phyloP scores from a whole-genome alignment of 306 rosid genomes.

The Castanospermum australe region DNA sequence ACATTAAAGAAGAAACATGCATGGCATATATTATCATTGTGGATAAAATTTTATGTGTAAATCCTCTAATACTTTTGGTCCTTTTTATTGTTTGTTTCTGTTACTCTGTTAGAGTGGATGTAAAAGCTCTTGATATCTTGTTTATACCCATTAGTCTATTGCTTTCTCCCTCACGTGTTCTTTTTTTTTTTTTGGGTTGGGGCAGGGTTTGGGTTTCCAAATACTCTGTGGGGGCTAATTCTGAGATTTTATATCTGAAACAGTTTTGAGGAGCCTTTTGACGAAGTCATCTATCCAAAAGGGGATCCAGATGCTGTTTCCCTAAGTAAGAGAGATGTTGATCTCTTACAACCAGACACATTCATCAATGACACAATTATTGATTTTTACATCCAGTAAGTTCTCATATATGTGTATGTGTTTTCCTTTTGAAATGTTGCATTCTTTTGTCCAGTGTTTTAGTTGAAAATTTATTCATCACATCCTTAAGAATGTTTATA shows the following conservation, averaged over 20 bases:
- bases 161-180: neutral
- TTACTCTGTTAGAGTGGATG: neutral
- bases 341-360: slow-evolving; percentile 91
- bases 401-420: neutral
- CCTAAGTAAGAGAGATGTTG: slow-evolving; percentile 89
- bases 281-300: slow-evolving; percentile 82
- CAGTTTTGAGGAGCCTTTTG: slow-evolving; percentile 86
- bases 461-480: neutral
- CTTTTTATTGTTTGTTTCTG: neutral
- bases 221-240: slow-evolving; percentile 1
- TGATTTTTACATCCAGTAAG: slow-evolving; percentile 94
- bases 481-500: neutral
- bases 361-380: slow-evolving; percentile 88
- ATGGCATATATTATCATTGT: neutral
- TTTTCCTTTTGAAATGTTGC: neutral
- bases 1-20: slow-evolving; percentile 3
- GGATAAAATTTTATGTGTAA: neutral
- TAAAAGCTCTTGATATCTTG: slow-evolving; percentile 2
- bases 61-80: neutral
- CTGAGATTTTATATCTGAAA: slow-evolving; percentile 23
- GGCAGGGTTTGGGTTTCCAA: neutral
- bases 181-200: neutral
- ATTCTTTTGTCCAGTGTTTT: neutral
- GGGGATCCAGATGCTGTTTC: slow-evolving; percentile 96
- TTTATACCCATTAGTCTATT: neutral